Conservation (phyloP, 148 eudicot genomes). For the Amaranthus cruentus region DNA sequence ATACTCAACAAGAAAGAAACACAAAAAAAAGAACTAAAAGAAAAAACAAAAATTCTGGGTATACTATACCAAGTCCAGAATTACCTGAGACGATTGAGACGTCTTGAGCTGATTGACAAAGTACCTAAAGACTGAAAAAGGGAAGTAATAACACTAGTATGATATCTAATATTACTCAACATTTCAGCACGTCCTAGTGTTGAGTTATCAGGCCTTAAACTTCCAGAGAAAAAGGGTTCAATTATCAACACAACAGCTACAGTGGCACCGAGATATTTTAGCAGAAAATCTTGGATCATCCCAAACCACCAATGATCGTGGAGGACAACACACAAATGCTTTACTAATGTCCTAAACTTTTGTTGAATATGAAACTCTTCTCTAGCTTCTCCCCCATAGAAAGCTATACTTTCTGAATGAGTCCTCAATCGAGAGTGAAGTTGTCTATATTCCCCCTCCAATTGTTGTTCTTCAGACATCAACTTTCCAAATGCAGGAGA, state of each 20-base stretch:
- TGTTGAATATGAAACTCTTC: slow-evolving; percentile 88
- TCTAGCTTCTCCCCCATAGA: slow-evolving; percentile 88
- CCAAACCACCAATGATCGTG: slow-evolving; percentile 99
- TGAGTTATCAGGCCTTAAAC: slow-evolving; percentile 80
- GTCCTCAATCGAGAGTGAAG: slow-evolving; percentile 92
- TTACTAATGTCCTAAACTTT: slow-evolving; percentile 73
- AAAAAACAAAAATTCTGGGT: too few relatives aligned
- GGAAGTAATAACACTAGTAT: slow-evolving; percentile 92
- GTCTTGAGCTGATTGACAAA: slow-evolving; percentile 87
- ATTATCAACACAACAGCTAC: slow-evolving; percentile 94
- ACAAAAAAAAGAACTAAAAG: neutral
- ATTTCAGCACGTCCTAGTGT: slow-evolving; percentile 98
- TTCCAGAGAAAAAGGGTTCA: slow-evolving; percentile 96
- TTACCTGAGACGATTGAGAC: slow-evolving; percentile 95
- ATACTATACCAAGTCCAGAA: neutral
- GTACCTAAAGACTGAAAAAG: slow-evolving; percentile 92
- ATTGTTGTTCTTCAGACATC: slow-evolving; percentile 90
- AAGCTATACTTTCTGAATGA: slow-evolving; percentile 95
- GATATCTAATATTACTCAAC: slow-evolving; percentile 97
- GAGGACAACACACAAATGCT: slow-evolving; percentile 74
- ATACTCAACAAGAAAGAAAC: neutral
- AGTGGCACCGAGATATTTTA: slow-evolving; percentile 97
- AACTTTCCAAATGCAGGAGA: slow-evolving; percentile 92
- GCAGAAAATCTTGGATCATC: slow-evolving; percentile 93
- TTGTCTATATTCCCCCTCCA: slow-evolving; percentile 97